Conservation (phyloP, 2,329 filamentous ascomycete genomes). For the Aspergillus alliaceus region DNA sequence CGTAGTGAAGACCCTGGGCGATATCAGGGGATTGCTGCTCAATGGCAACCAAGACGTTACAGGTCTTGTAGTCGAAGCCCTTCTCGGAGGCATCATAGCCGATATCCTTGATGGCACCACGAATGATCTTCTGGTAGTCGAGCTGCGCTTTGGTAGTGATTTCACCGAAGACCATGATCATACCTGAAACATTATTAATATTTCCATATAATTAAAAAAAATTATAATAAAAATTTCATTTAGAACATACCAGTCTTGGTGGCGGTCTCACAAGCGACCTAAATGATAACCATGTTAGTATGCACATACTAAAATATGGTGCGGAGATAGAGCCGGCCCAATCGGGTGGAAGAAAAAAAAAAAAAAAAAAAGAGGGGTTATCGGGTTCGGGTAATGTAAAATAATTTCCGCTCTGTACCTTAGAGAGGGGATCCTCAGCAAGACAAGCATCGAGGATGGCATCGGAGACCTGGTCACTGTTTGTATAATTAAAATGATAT, state of each 20-base stretch:
- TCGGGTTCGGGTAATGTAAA: background rate
- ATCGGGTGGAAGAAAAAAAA: conserved; percentile 7
- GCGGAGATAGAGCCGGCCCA: conserved; percentile 7
- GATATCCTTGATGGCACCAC: conserved; percentile 94
- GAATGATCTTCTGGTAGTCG: conserved; percentile 98
- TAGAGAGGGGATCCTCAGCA: conserved; percentile 90
- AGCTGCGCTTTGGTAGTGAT: conserved; percentile 95
- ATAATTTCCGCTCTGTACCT: conserved; percentile 50
- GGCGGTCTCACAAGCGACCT: conserved; percentile 94
- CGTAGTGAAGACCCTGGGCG: conserved; percentile 97
- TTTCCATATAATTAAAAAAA: background rate
- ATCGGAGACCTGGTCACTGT: conserved; percentile 91
- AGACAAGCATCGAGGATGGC: conserved; percentile 98
- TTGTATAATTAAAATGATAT: conserved; percentile 15
- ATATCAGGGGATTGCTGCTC: conserved; percentile 99
- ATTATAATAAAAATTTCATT: background rate
- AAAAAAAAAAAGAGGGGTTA: background rate
- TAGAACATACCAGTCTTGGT: conserved; percentile 83
- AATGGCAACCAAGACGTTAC: conserved; percentile 96
- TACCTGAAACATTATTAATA: conserved; percentile 41
- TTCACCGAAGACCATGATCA: conserved; percentile 99
- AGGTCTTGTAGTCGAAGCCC: conserved; percentile 99
- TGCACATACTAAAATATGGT: conserved; percentile 2
- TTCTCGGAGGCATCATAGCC: conserved; percentile 96
- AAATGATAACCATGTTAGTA: conserved; percentile 11